Percentiles rank a stretch among this genome's conserved stretches.
phyloP scores from a whole-genome alignment of 371 early-diverging fungal species.

The Ordospora pajunii region DNA sequence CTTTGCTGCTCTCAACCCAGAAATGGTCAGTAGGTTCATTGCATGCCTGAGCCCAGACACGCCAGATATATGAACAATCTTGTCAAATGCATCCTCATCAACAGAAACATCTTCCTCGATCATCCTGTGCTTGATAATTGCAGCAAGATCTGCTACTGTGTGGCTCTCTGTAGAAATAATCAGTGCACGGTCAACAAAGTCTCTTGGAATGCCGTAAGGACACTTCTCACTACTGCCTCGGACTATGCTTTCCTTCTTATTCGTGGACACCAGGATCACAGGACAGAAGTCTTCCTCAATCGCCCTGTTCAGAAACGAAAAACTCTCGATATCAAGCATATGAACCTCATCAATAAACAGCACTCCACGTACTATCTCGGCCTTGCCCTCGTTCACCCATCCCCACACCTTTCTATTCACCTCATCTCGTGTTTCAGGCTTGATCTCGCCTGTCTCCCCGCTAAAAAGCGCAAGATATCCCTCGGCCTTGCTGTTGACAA shows the following conservation, averaged over 20 bases:
- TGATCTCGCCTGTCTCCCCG: slow-evolving; percentile 92
- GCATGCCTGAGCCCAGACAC: slow-evolving; percentile 86
- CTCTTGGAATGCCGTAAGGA: slow-evolving; percentile 88
- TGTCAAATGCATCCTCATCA: slow-evolving; percentile 75
- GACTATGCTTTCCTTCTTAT: slow-evolving; percentile 83
- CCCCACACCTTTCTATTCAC: slow-evolving; percentile 89
- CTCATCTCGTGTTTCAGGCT: slow-evolving; percentile 84
- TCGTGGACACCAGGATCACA: slow-evolving; percentile 91
- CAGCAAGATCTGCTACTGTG: slow-evolving; percentile 70
- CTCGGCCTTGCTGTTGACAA: slow-evolving; percentile 71
- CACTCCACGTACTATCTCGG: slow-evolving; percentile 88
- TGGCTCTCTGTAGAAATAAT: slow-evolving; percentile 78
- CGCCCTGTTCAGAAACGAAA: slow-evolving; percentile 81
- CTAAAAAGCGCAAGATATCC: slow-evolving; percentile 88
- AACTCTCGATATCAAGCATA: slow-evolving; percentile 94
- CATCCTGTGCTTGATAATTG: slow-evolving; percentile 74
- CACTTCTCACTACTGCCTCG: slow-evolving; percentile 66
- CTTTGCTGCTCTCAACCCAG: slow-evolving; percentile 74
- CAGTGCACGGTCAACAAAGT: slow-evolving; percentile 80
- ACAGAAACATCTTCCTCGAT: slow-evolving; percentile 90
- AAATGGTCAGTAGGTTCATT: slow-evolving; percentile 84
- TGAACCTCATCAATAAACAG: slow-evolving; percentile 96
- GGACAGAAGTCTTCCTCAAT: slow-evolving; percentile 88
- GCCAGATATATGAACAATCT: slow-evolving; percentile 75
- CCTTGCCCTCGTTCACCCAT: slow-evolving; percentile 96